phyloP scores from a whole-genome alignment of 768 basidiomycete species.

The Asterophora lycoperdoides region DNA sequence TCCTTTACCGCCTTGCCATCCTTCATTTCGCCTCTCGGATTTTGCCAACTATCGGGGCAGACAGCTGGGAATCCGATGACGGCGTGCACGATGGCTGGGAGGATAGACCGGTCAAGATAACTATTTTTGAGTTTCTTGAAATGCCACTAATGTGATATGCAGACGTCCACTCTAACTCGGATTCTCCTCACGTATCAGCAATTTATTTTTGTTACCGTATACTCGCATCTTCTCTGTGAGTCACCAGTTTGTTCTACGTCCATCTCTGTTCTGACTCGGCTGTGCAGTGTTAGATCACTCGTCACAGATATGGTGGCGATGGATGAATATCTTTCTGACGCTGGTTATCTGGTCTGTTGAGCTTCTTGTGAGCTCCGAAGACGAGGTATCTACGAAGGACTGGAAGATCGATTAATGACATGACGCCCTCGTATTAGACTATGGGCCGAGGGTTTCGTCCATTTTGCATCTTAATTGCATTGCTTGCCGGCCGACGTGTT shows the following conservation, averaged over 20 bases:
- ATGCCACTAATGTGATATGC: slow-evolving; percentile 11
- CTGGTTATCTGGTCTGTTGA: slow-evolving; percentile 81
- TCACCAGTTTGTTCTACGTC: slow-evolving; percentile 11
- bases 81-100: slow-evolving; percentile 63
- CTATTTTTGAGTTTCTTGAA: background rate
- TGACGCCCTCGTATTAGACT: background rate
- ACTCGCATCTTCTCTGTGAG: slow-evolving; percentile 81
- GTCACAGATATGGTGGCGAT: slow-evolving; percentile 92
- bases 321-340: slow-evolving; percentile 88
- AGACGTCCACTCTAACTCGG: slow-evolving; percentile 76
- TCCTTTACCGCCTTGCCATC: slow-evolving; percentile 76
- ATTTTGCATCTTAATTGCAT: background rate
- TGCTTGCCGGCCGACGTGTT: background rate
- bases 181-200: slow-evolving; percentile 80
- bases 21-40: slow-evolving; percentile 80
- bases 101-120: slow-evolving; percentile 59
- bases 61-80: slow-evolving; percentile 71
- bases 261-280: background rate
- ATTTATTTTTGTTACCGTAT: slow-evolving; percentile 80
- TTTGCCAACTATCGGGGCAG: slow-evolving; percentile 78
- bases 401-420: slow-evolving; percentile 71
- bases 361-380: slow-evolving; percentile 72
- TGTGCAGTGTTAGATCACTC: slow-evolving; percentile 75
- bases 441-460: background rate
- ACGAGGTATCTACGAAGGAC: slow-evolving; percentile 57